Conservation (phyloP, 2,329 filamentous ascomycete genomes). For the Zasmidium citrigriseum region DNA sequence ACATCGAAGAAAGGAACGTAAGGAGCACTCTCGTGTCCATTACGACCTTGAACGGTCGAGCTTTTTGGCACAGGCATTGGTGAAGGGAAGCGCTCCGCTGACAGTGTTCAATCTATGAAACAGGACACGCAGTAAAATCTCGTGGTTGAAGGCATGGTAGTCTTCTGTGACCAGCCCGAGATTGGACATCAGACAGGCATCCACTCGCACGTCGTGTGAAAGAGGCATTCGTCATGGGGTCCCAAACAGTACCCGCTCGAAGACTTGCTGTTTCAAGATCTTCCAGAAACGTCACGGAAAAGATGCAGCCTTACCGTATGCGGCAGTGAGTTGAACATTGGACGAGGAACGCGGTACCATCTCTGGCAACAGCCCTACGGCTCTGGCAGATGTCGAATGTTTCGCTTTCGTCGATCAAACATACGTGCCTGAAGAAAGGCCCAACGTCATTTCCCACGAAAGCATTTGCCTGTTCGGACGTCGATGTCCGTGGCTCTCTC, state of each 20-base stretch:
- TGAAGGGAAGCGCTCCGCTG: too few relatives aligned
- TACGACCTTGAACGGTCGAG: too few relatives aligned
- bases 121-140: too few relatives aligned
- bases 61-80: too few relatives aligned
- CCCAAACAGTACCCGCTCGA: neutral
- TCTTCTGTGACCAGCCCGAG: too few relatives aligned
- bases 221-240: neutral
- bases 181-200: too few relatives aligned
- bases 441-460: neutral
- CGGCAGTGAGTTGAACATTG: neutral
- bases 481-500: neutral
- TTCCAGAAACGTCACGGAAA: neutral
- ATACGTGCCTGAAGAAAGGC: neutral
- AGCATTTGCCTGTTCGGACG: neutral
- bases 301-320: neutral
- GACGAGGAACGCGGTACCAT: neutral
- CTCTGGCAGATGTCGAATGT: neutral
- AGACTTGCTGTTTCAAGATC: neutral
- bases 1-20: too few relatives aligned
- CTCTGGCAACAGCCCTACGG: neutral
- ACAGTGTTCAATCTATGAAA: too few relatives aligned
- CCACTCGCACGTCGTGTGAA: too few relatives aligned
- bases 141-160: too few relatives aligned
- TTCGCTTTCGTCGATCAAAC: neutral
- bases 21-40: too few relatives aligned